These are phyloP conservation scores for Eimeria tenella DNA, from an alignment of 169 alveolate genomes.

Conservation along the genomic window DNA sequence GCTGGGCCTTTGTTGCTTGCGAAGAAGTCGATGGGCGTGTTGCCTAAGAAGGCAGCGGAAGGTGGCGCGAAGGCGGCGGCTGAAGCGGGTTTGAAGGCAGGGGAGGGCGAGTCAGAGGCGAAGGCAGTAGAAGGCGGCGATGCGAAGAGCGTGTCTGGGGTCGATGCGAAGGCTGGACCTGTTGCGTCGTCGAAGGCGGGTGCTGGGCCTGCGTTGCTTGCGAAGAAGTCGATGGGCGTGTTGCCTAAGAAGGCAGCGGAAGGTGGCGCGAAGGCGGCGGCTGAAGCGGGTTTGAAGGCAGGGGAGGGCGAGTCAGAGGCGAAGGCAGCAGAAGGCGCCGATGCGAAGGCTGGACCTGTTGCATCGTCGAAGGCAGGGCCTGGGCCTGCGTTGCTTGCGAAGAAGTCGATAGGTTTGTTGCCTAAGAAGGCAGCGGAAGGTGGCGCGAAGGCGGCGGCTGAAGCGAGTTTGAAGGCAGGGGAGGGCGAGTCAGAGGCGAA, in stretches of 20 bases:
- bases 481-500: conserved; percentile 21
- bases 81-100: background rate
- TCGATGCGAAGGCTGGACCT: background rate
- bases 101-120: background rate
- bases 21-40: conserved; percentile 1
- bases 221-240: background rate
- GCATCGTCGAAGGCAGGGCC: background rate
- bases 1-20: background rate
- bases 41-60: conserved; percentile 49
- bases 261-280: background rate
- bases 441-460: conserved; percentile 5
- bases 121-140: conserved; percentile 18
- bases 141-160: no score
- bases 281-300: no score
- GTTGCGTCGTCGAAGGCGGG: background rate
- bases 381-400: conserved; percentile 25
- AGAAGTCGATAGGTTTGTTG: background rate
- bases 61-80: conserved; percentile 8
- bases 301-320: no score
- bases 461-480: background rate
- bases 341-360: conserved; percentile 20
- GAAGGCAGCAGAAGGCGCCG: conserved; percentile 20
- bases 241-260: background rate
- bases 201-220: conserved; percentile 2
- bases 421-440: conserved; percentile 44